Percentiles rank a stretch among this genome's conserved stretches.
These are phyloP conservation scores for Bimuria novae-zelandiae DNA, from an alignment of 2,329 filamentous ascomycete species.

Conservation along the genomic window DNA sequence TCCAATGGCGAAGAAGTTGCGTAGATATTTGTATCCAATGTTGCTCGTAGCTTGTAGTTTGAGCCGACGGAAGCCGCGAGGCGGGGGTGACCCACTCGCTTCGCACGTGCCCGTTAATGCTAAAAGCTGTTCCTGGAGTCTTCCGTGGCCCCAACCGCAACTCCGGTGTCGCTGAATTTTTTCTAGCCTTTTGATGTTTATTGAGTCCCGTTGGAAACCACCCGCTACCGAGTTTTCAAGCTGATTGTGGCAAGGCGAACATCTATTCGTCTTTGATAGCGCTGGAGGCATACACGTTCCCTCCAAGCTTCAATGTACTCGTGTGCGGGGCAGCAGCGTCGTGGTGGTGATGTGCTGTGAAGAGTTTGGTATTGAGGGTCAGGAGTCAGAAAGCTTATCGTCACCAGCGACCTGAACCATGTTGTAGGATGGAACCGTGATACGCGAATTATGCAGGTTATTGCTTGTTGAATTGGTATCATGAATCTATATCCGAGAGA, in stretches of 20 bases:
- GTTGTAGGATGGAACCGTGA: too few relatives aligned
- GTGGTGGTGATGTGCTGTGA: too few relatives aligned
- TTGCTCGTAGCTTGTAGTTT: slow-evolving; percentile 2
- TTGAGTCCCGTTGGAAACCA: not conserved
- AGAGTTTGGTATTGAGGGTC: too few relatives aligned
- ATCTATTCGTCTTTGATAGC: not conserved
- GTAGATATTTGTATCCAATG: slow-evolving; percentile 18
- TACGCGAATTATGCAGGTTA: not conserved
- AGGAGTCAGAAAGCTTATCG: too few relatives aligned
- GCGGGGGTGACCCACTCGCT: slow-evolving; percentile 14
- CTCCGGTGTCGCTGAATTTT: slow-evolving; percentile 9
- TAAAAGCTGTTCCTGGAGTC: not conserved
- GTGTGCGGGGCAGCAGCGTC: too few relatives aligned
- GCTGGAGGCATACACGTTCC: too few relatives aligned
- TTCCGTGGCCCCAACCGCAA: not conserved
- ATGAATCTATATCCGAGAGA: slow-evolving; percentile 6
- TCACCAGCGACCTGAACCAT: too few relatives aligned
- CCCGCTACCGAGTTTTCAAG: not conserved
- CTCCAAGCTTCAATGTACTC: too few relatives aligned
- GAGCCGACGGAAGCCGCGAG: slow-evolving; percentile 28
- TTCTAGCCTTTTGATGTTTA: not conserved
- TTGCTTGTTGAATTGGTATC: slow-evolving; percentile 12
- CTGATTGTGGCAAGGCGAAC: not conserved
- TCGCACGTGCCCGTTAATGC: slow-evolving; percentile 2
- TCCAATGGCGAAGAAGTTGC: not conserved